These are phyloP conservation scores for Castanea crenata DNA, from an alignment of 306 rosid species.

Conservation along the genomic window DNA sequence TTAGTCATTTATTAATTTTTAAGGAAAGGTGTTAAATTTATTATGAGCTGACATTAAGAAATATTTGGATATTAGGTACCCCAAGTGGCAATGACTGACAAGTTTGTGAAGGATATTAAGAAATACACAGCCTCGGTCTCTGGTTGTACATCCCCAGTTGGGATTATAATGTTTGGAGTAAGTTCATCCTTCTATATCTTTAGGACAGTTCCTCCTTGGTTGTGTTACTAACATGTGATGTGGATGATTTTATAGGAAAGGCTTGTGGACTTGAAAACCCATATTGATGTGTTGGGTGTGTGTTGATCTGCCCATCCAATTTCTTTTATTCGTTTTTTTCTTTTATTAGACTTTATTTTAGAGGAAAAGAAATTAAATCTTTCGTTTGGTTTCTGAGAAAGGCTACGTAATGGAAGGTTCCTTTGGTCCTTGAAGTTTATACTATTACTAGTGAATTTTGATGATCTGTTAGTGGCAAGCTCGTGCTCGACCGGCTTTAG, in stretches of 20 bases:
- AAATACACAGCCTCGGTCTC: slow-evolving; percentile 40
- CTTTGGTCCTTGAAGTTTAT: background rate
- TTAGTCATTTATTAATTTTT: background rate
- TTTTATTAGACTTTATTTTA: background rate
- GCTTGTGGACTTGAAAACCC: slow-evolving; percentile 35
- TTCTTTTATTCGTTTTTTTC: background rate
- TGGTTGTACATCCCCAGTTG: slow-evolving; percentile 33
- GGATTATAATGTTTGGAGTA: slow-evolving; percentile 59
- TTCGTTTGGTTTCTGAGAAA: background rate
- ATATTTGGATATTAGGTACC: slow-evolving; percentile 18
- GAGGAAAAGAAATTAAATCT: background rate
- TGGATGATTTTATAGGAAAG: slow-evolving; percentile 36
- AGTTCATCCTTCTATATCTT: slow-evolving; percentile 12
- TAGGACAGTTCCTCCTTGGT: background rate
- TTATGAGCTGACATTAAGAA: background rate
- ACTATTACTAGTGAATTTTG: background rate
- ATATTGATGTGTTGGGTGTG: slow-evolving; percentile 45
- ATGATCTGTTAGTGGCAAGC: background rate
- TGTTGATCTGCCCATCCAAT: background rate
- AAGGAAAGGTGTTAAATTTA: background rate
- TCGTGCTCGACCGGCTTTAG: background rate
- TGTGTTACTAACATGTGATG: background rate
- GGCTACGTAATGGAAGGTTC: background rate
- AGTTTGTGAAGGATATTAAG: slow-evolving; percentile 35
- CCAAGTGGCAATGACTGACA: slow-evolving; percentile 12